Evolutionary conservation across 345 rosid genomes (phyloP).

Genomic region (Linum trigynum): DNA sequence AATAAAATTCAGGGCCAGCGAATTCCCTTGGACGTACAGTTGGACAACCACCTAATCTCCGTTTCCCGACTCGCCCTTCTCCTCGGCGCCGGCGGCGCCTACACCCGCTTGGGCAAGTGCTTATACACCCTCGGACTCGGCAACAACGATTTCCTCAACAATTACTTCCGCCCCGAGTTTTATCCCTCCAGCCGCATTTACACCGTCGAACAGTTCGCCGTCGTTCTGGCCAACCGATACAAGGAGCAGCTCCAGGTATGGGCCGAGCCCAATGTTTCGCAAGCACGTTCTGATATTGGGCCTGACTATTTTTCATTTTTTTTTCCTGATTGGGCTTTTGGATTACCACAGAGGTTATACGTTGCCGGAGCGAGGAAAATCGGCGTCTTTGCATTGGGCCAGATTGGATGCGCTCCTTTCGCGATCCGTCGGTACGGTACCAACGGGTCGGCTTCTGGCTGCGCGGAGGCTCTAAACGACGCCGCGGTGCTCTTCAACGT

Average conservation of each 20-base stretch:
- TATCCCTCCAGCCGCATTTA: slow-evolving; percentile 6
- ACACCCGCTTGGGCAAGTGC: neutral
- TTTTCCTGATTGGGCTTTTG: too few relatives aligned
- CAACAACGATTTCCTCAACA: slow-evolving; percentile 14
- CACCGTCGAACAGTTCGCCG: slow-evolving; percentile 23
- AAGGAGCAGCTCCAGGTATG: neutral
- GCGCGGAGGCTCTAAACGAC: neutral
- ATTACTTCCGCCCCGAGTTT: slow-evolving; percentile 9
- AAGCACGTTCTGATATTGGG: neutral
- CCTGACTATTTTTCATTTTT: too few relatives aligned
- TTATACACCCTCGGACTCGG: slow-evolving; percentile 5
- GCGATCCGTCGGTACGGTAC: neutral
- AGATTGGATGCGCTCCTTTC: neutral
- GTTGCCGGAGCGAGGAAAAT: neutral
- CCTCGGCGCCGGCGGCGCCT: neutral
- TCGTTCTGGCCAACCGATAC: slow-evolving; percentile 9
- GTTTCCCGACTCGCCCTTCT: too few relatives aligned
- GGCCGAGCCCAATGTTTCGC: neutral
- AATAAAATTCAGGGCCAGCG: too few relatives aligned
- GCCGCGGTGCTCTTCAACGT: neutral
- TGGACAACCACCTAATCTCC: too few relatives aligned
- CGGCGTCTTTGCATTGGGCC: neutral
- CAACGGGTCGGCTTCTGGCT: neutral
- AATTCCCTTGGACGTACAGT: too few relatives aligned
- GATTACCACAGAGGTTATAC: neutral